A percentile compares a stretch with the other conserved stretches of the same genome.
phyloP scores from a whole-genome alignment of 2,329 filamentous ascomycete species.

The Alternaria sp. region DNA sequence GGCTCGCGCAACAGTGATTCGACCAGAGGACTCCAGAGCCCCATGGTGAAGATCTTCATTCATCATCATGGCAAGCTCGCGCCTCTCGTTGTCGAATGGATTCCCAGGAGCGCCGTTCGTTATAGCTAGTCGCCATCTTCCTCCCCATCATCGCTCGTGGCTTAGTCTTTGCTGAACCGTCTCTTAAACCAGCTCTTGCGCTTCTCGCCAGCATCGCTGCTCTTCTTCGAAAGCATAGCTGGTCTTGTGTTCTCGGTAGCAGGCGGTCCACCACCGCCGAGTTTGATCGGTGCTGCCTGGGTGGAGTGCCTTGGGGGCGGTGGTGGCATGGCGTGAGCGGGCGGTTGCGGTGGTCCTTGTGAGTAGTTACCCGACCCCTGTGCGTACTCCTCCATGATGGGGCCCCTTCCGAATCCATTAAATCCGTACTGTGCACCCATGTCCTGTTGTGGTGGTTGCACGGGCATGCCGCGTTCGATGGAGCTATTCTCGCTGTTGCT shows the following conservation, averaged over 20 bases:
- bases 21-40: constrained; percentile 7
- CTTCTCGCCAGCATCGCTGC: constrained; percentile 57
- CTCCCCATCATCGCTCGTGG: neutral
- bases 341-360: constrained; percentile 19
- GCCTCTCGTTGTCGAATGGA: constrained; percentile 2
- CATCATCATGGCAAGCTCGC: constrained; percentile 16
- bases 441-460: constrained; percentile 45
- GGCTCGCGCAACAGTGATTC: constrained; percentile 11
- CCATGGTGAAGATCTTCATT: constrained; percentile 3
- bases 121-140: neutral
- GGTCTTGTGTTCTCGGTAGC: constrained; percentile 17
- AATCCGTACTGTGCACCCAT: constrained; percentile 64
- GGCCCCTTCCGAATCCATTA: constrained; percentile 55
- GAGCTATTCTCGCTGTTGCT: constrained; percentile 95
- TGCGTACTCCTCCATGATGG: constrained; percentile 51
- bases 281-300: constrained; percentile 31
- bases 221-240: constrained; percentile 31
- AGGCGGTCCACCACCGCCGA: constrained; percentile 23
- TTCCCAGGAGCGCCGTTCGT: neutral
- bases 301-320: constrained; percentile 28
- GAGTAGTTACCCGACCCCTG: neutral
- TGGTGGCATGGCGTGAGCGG: constrained; percentile 10
- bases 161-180: constrained; percentile 72
- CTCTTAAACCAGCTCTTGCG: constrained; percentile 89
- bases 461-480: constrained; percentile 71